Percentiles rank a stretch among this genome's conserved stretches.
phyloP scores from a whole-genome alignment of 2,329 filamentous ascomycete species.

The Pseudogymnoascus sp. region DNA sequence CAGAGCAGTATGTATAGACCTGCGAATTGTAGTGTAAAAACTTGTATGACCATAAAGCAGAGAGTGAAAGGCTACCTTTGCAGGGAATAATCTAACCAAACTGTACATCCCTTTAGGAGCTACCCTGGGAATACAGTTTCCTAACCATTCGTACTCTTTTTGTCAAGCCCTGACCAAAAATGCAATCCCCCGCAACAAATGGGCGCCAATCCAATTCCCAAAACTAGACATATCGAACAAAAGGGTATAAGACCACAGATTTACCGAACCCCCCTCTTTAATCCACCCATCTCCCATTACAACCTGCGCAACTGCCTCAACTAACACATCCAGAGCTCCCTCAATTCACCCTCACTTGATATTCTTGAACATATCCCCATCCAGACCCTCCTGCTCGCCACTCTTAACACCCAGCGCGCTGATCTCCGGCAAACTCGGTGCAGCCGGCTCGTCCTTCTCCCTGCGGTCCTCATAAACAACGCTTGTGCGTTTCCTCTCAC shows the following conservation, averaged over 20 bases:
- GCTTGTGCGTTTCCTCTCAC: slow-evolving; percentile 19
- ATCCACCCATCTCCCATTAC: neutral
- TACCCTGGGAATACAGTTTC: neutral
- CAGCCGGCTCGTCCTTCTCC: slow-evolving; percentile 21
- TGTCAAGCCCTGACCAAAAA: neutral
- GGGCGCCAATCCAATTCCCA: slow-evolving; percentile 8
- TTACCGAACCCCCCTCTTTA: neutral
- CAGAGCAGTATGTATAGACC: slow-evolving; percentile 17
- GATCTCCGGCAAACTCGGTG: slow-evolving; percentile 28
- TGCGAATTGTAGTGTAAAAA: slow-evolving; percentile 6
- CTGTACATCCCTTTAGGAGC: neutral
- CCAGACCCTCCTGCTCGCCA: slow-evolving; percentile 24
- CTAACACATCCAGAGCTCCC: neutral
- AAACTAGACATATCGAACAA: slow-evolving; percentile 9
- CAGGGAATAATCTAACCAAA: neutral
- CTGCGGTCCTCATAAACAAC: slow-evolving; percentile 20
- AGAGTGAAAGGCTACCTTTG: slow-evolving; percentile 1
- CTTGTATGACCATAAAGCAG: slow-evolving; percentile 1
- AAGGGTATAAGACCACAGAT: slow-evolving; percentile 9
- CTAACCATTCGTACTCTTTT: neutral
- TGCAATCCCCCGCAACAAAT: slow-evolving; percentile 4
- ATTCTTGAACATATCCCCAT: slow-evolving; percentile 30
- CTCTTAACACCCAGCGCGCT: slow-evolving; percentile 26
- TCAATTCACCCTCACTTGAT: slow-evolving; percentile 24
- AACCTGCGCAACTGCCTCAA: neutral